Base-by-base conservation (phyloP, 2,329 filamentous ascomycete genomes). In the Metarhizium humberi region DNA sequence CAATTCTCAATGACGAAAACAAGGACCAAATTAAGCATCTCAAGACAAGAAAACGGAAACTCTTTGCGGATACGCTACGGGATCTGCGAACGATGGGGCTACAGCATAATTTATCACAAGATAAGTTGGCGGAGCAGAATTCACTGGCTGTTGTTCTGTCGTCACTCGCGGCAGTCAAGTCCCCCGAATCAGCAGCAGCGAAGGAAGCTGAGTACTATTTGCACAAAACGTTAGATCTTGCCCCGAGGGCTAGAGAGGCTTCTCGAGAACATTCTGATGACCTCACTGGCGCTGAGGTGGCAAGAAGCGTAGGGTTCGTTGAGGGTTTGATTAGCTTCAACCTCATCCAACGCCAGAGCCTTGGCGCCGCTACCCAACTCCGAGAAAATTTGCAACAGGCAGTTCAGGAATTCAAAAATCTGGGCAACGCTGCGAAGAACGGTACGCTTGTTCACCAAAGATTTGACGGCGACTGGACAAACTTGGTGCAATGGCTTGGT, bases 51-150 rank as follows among this genome's bases (percentile, higher is more conserved):
- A 99, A 99, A 73, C 84, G 90, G 47, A 92, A 91, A 62, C 79
- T 97, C 14, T 94, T 95, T 63, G 88, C 90, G 1, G 92, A 97
- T 62, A 92, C 88, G 0, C 74, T 99, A 59, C 92, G 89, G 64
- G 82, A 85, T 25, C 75, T 96, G 32, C 84, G 90, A 40, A 82
- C 86, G 56, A 97, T 99, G 92, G 94, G 94, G 4, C 82, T 99
- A 63, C 87, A 86, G 63, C 84, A 86, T 53, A 96, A 96, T 66
- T 76, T 95, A 16, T 84, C 87, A 60, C 85, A 84, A 14, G 84
- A 88, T 65, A 77, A 86, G 47, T 76, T 97, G 18, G 79, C 80
- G 43, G 82, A 83, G 53, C 94, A 99, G 69, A 77, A 81, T 32
- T 87, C 88, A 0, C 75, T 89, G 7, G 79, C 88, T 6, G 71